phyloP scores from a whole-genome alignment of 2,329 filamentous ascomycete species.

The Pseudophaeomoniella oleicola region DNA sequence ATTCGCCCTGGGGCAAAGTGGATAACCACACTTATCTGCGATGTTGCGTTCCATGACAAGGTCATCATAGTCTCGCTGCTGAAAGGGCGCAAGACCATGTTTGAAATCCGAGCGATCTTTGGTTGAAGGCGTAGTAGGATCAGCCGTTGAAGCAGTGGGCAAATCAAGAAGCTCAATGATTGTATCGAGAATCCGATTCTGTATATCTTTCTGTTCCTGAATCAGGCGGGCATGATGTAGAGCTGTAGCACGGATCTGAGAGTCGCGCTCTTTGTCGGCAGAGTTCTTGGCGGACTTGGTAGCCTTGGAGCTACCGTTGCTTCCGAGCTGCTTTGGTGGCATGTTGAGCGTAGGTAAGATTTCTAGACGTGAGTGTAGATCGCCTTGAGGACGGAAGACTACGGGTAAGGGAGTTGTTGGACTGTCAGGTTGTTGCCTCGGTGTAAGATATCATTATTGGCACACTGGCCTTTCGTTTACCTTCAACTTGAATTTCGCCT shows the following conservation, averaged over 20 bases:
- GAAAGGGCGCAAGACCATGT: conserved; percentile 54
- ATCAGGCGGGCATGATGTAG: conserved; percentile 70
- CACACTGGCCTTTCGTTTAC: too few relatives aligned
- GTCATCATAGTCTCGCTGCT: conserved; percentile 78
- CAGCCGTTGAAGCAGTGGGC: conserved; percentile 36
- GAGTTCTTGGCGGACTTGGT: background rate
- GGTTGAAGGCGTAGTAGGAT: conserved; percentile 37
- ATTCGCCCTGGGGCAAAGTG: conserved; percentile 56
- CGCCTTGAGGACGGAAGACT: too few relatives aligned
- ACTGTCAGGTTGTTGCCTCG: too few relatives aligned
- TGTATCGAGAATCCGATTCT: conserved; percentile 56
- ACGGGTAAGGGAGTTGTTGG: too few relatives aligned
- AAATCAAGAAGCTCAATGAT: conserved; percentile 58
- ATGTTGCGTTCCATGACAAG: conserved; percentile 81
- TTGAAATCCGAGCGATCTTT: conserved; percentile 54
- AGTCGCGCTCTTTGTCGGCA: background rate
- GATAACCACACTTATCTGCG: conserved; percentile 68
- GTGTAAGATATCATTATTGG: too few relatives aligned
- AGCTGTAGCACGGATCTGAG: conserved; percentile 42
- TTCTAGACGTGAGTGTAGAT: too few relatives aligned
- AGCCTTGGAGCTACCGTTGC: too few relatives aligned
- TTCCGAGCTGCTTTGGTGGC: conserved; percentile 10
- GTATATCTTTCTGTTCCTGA: conserved; percentile 66
- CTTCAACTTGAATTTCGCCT: too few relatives aligned
- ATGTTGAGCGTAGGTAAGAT: too few relatives aligned